These are phyloP conservation scores for Scutellaria baicalensis DNA, from an alignment of 257 asterid species.

Conservation along the genomic window DNA sequence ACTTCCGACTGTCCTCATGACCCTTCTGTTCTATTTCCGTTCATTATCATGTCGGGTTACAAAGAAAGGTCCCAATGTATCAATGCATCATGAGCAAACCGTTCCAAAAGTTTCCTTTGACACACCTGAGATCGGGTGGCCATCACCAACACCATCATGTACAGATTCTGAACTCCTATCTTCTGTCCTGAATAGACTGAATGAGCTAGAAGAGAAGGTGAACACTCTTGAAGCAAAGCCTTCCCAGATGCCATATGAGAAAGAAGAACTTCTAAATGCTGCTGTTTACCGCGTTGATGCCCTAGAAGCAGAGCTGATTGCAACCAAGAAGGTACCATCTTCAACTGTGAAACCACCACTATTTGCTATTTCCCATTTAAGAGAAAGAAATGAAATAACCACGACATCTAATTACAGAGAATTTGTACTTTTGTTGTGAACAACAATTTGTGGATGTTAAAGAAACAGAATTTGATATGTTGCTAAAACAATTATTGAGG, in stretches of 20 bases:
- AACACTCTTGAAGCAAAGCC: constrained; percentile 52
- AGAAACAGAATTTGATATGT: no score
- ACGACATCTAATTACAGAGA: background rate
- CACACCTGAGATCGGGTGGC: constrained; percentile 27
- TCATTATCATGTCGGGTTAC: constrained; percentile 37
- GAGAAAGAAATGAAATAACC: background rate
- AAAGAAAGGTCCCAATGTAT: constrained; percentile 39
- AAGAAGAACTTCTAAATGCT: constrained; percentile 73
- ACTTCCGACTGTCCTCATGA: constrained; percentile 59
- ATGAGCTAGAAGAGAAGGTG: constrained; percentile 67
- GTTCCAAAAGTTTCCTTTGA: constrained; percentile 18
- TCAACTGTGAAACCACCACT: background rate
- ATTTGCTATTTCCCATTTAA: background rate
- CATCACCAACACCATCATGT: constrained; percentile 35
- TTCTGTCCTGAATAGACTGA: constrained; percentile 49
- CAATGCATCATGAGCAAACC: constrained; percentile 28
- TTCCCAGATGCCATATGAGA: constrained; percentile 71
- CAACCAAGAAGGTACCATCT: constrained; percentile 62
- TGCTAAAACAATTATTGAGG: no score
- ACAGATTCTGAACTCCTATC: constrained; percentile 42
- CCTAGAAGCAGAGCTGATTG: constrained; percentile 77
- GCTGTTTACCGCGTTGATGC: constrained; percentile 88
- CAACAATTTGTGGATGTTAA: no score
- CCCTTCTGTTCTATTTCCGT: constrained; percentile 44
- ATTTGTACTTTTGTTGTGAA: no score